phyloP scores from a whole-genome alignment of 176 grass and related monocot genomes.

The Hordeum vulgare region MorexV3_pseudomolecules_assembly NC_058521.1:542229560-542230059 shows the following conservation, averaged over 20 bases:
- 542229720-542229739: not conserved
- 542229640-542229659: not conserved
- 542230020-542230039: not conserved
- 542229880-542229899: too few relatives aligned
- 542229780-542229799: not conserved
- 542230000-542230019: not conserved
- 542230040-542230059: not conserved
- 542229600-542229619: not conserved
- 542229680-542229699: not conserved
- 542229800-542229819: not conserved
- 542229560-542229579: not conserved
- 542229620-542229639: not conserved
- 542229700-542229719: not conserved
- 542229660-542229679: not conserved
- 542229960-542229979: not conserved
- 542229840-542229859: not conserved
- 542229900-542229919: too few relatives aligned
- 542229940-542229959: not conserved
- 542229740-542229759: not conserved
- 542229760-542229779: not conserved
- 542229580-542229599: not conserved
- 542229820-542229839: not conserved
- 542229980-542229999: not conserved
- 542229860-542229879: not conserved
- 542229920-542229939: too few relatives aligned